phyloP scores from a whole-genome alignment of 2,329 filamentous ascomycete genomes.

The Penicillium sp. region DNA sequence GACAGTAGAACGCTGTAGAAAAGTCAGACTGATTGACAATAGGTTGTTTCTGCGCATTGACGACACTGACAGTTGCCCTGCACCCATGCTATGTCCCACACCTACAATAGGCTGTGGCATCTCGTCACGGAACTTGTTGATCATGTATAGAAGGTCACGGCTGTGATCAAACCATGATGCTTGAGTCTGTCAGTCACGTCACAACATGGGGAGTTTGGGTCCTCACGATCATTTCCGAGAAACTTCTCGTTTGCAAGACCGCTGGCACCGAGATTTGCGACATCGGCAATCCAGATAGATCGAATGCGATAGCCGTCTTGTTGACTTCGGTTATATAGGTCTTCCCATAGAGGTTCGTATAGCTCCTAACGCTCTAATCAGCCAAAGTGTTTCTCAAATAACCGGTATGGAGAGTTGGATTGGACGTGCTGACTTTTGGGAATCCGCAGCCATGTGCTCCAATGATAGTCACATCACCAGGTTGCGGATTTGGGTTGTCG shows the following conservation, averaged over 20 bases:
- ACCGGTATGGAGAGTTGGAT: not conserved
- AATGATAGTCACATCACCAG: slow-evolving; percentile 10
- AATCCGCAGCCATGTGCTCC: slow-evolving; percentile 12
- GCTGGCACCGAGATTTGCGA: slow-evolving; percentile 73
- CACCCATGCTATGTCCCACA: slow-evolving; percentile 59
- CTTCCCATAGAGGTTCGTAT: slow-evolving; percentile 79
- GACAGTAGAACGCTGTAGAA: slow-evolving; percentile 54
- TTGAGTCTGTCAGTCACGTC: not conserved
- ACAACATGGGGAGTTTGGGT: not conserved
- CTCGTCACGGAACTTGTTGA: slow-evolving; percentile 1
- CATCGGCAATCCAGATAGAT: slow-evolving; percentile 79
- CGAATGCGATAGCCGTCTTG: slow-evolving; percentile 62
- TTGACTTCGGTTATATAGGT: slow-evolving; percentile 60
- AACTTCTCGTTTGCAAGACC: slow-evolving; percentile 69
- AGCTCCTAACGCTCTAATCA: slow-evolving; percentile 50
- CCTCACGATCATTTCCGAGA: slow-evolving; percentile 65
- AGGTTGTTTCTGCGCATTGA: not conserved
- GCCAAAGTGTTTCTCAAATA: not conserved
- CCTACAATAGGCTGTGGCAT: slow-evolving; percentile 3
- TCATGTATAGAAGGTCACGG: slow-evolving; percentile 1
- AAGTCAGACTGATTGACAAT: not conserved
- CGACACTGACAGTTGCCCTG: slow-evolving; percentile 54
- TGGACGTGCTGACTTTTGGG: slow-evolving; percentile 4
- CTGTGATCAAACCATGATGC: slow-evolving; percentile 1
- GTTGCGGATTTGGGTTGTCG: slow-evolving; percentile 6